Conservation (phyloP, 192 early-diverging fungal genomes). For the Allomyces macrogynus region DNA sequence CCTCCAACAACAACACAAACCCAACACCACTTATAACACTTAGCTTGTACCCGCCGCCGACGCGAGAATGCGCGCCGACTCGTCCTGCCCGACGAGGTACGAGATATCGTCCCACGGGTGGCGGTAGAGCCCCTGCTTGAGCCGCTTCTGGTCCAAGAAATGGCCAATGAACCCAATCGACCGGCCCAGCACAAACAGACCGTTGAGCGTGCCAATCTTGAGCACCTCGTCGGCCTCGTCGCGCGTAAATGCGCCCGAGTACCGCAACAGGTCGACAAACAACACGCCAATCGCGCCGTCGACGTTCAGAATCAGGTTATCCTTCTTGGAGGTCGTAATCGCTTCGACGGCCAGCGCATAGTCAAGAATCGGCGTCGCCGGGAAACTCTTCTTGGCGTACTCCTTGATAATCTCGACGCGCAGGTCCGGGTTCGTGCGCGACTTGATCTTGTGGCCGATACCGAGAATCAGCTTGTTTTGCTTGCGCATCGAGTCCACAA, state of each 20-base stretch:
- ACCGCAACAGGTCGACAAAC: slow-evolving; percentile 83
- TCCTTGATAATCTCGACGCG: slow-evolving; percentile 90
- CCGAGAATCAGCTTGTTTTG: slow-evolving; percentile 93
- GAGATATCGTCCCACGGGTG: slow-evolving; percentile 97
- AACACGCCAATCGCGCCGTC: slow-evolving; percentile 86
- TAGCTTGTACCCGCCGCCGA: neutral
- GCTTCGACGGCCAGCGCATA: slow-evolving; percentile 86
- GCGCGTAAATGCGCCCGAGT: slow-evolving; percentile 74
- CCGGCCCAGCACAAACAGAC: slow-evolving; percentile 86
- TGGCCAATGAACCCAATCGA: slow-evolving; percentile 95
- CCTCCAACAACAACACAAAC: no score
- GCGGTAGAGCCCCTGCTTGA: slow-evolving; percentile 96
- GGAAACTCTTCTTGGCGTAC: slow-evolving; percentile 74
- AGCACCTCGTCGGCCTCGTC: slow-evolving; percentile 95
- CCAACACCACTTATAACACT: no score
- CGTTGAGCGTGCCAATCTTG: slow-evolving; percentile 86
- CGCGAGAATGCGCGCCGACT: neutral
- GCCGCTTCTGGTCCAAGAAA: slow-evolving; percentile 89
- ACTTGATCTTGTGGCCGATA: slow-evolving; percentile 99
- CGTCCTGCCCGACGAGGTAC: slow-evolving; percentile 26
- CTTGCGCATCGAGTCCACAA: slow-evolving; percentile 84
- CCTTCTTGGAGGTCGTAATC: slow-evolving; percentile 95
- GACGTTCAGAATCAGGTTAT: slow-evolving; percentile 88
- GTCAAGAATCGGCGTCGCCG: slow-evolving; percentile 63
- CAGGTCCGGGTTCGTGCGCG: slow-evolving; percentile 92